Evolutionary conservation across 441 rosid species (phyloP).

Genomic region (Adansonia rubrostipa): DNA sequence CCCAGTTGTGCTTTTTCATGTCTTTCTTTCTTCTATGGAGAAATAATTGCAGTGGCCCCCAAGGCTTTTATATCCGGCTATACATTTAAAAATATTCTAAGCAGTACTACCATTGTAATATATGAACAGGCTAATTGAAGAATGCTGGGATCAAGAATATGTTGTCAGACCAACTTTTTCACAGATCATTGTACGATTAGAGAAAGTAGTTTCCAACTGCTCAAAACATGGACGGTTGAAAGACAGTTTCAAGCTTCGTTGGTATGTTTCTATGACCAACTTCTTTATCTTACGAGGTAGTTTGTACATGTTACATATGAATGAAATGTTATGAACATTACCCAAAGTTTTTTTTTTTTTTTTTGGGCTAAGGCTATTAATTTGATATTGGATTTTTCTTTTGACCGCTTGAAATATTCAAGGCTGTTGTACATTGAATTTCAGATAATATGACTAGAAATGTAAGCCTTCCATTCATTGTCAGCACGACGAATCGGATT

Average conservation of each 20-base stretch:
- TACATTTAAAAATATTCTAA: background rate
- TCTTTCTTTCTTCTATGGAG: background rate
- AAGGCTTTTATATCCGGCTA: background rate
- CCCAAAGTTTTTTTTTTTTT: too few relatives aligned
- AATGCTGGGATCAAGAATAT: conserved; percentile 27
- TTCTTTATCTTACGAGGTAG: background rate
- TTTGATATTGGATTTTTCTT: background rate
- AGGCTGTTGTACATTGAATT: background rate
- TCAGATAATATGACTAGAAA: background rate
- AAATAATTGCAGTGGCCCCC: background rate
- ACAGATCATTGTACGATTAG: conserved; percentile 28
- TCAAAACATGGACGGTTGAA: conserved; percentile 30
- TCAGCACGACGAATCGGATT: background rate
- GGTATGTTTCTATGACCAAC: conserved; percentile 40
- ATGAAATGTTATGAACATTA: background rate
- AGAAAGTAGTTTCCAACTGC: conserved; percentile 24
- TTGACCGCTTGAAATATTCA: background rate
- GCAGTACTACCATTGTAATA: background rate
- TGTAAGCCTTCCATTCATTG: background rate
- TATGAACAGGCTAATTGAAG: conserved; percentile 29
- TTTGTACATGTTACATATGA: background rate
- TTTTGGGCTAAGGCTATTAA: background rate
- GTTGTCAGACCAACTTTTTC: conserved; percentile 29
- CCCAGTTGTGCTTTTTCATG: background rate
- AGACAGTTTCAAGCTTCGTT: conserved; percentile 43